These are phyloP conservation scores for Populus euphratica DNA, from an alignment of 345 rosid species.

Conservation along the genomic window DNA sequence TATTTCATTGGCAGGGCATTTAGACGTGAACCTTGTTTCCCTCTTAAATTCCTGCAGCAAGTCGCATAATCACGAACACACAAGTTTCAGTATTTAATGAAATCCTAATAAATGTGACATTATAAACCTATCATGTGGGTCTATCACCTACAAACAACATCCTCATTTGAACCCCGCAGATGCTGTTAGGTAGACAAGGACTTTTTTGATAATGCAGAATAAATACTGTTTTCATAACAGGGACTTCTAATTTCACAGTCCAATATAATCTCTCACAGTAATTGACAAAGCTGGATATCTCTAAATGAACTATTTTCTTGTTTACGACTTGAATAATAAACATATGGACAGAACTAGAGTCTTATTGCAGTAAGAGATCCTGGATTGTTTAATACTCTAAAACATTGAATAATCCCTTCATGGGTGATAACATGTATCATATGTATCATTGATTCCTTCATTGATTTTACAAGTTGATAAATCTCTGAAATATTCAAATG, in stretches of 20 bases:
- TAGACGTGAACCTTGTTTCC: conserved; percentile 84
- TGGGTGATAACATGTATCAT: neutral
- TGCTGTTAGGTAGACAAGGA: neutral
- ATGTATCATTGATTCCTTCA: neutral
- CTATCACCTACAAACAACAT: neutral
- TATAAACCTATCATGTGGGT: neutral
- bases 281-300: neutral
- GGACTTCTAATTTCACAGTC: neutral
- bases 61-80: neutral
- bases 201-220: neutral
- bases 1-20: conserved; percentile 79
- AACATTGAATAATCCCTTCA: neutral
- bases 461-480: neutral
- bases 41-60: conserved; percentile 65
- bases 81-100: neutral
- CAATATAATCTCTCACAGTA: neutral
- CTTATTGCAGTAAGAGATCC: neutral
- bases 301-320: neutral
- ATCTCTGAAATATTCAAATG: conserved; percentile 1
- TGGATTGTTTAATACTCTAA: neutral
- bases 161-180: neutral
- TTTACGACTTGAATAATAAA: neutral
- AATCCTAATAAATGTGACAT: neutral
- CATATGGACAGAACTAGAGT: neutral
- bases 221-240: neutral